These are phyloP conservation scores for Colletotrichum paranaense DNA, from an alignment of 2,329 filamentous ascomycete species.

Conservation along the genomic window DNA sequence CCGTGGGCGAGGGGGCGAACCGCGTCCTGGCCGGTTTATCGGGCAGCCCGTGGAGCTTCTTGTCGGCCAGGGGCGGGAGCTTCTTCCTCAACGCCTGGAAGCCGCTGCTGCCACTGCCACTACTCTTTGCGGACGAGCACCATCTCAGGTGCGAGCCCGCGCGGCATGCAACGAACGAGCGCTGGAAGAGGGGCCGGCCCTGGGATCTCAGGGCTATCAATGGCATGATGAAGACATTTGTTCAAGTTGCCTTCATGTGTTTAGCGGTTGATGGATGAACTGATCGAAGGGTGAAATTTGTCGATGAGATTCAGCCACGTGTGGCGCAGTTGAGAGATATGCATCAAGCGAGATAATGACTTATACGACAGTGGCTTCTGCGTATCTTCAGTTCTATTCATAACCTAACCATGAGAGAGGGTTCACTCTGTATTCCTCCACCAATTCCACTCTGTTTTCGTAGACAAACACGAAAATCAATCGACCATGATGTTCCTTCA, in stretches of 20 bases:
- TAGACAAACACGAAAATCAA: not conserved
- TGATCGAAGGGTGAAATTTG: conserved; percentile 30
- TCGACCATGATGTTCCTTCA: not conserved
- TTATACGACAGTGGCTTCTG: not conserved
- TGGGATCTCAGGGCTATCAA: conserved; percentile 21
- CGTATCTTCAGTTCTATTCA: not conserved
- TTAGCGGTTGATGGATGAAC: conserved; percentile 18
- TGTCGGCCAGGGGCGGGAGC: conserved; percentile 30
- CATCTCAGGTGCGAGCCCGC: conserved; percentile 16
- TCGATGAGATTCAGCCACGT: conserved; percentile 34
- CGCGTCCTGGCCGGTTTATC: conserved; percentile 68
- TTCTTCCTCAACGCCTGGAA: conserved; percentile 35
- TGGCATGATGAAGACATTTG: conserved; percentile 27
- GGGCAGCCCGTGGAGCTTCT: conserved; percentile 51
- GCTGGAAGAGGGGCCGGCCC: conserved; percentile 6
- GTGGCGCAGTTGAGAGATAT: conserved; percentile 24
- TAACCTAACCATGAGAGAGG: not conserved
- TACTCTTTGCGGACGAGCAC: conserved; percentile 29
- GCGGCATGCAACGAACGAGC: conserved; percentile 4
- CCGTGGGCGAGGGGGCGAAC: conserved; percentile 96
- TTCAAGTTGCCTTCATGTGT: not conserved
- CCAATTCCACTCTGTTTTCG: too few species aligned
- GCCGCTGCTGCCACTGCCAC: not conserved
- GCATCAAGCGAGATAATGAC: conserved; percentile 19
- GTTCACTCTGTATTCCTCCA: too few species aligned